These are phyloP conservation scores for Yamadazyma diospyri DNA, from an alignment of 1,139 yeast genomes.

Conservation along the genomic window DNA sequence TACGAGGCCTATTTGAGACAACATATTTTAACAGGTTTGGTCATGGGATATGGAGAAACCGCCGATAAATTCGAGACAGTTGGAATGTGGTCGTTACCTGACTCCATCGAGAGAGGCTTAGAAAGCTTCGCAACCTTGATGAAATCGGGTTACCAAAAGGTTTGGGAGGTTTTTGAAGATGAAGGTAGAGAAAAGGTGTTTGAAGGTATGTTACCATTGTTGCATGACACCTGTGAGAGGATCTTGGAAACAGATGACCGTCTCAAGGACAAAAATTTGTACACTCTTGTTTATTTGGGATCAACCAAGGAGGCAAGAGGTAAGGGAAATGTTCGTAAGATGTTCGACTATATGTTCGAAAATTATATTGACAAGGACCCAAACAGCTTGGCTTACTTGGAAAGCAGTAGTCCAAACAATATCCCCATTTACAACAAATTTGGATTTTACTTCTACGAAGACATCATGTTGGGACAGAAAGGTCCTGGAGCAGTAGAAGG, in stretches of 20 bases:
- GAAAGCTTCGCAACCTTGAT: conserved; percentile 49
- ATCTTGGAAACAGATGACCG: conserved; percentile 31
- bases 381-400: conserved; percentile 49
- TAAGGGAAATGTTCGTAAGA: conserved; percentile 60
- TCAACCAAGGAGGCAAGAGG: conserved; percentile 59
- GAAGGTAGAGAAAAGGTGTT: conserved; percentile 55
- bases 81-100: conserved; percentile 60
- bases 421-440: conserved; percentile 57
- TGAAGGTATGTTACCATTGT: conserved; percentile 52
- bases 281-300: conserved; percentile 62
- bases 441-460: conserved; percentile 51
- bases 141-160: conserved; percentile 55
- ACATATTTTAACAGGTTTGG: conserved; percentile 55
- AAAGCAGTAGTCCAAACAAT: conserved; percentile 51
- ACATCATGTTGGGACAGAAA: conserved; percentile 47
- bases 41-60: conserved; percentile 44
- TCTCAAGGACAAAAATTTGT: conserved; percentile 39
- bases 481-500: conserved; percentile 34
- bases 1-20: conserved; percentile 58
- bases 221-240: conserved; percentile 49
- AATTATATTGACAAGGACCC: conserved; percentile 46
- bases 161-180: conserved; percentile 49
- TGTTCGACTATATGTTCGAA: conserved; percentile 54
- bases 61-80: conserved; percentile 57
- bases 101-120: conserved; percentile 39